Evolutionary conservation across 768 basidiomycete species (phyloP), one percentile per base, ranked within the genome.

Genomic region (Mycena polygramma): DNA sequence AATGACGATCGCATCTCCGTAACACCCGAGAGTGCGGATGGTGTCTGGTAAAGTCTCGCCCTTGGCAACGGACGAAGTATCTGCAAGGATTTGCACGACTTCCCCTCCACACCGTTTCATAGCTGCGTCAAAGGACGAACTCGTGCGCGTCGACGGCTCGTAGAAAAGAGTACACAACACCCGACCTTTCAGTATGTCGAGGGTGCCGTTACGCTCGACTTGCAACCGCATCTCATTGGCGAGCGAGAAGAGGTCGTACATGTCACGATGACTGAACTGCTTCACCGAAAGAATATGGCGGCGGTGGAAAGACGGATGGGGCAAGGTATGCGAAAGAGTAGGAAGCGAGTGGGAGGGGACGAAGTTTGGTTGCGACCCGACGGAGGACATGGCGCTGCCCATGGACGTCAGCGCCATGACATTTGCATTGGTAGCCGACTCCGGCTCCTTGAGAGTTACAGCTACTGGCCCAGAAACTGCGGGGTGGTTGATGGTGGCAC

Each of bases 71-170:
- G 96, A 98, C 5, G 96, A 97, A 2, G 87, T 86, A 62, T 95
- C 94, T 3, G 89, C 89, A 49, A 88, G 88, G 65, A 98, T 88
- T 65, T 92, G 88, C n/a, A 98, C 91, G 46, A 98, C 97, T 76
- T 97, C 91, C 22, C 98, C 98, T 35, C 98, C 98, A 76, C 96
- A 96, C 58, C 98, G 90, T 80, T 98, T 97, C 98, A 99, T 99
- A 14, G 98, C 98, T 3, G 97, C 93, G 78, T 99, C 97, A 76
- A 99, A 99, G 11, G 97, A 98, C 6, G 93, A 88, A 71, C 94
- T 96, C 4, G 98, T 99, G 41, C 98, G 88, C 4, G 98, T 99
- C 4, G 96, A 98, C 1, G 97, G 94, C 79, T 99, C 98, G 79
- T 96, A 99, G 87, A 99, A 99, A 45, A 97, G 79, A 24, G 91